Evolutionary conservation across 2,329 filamentous ascomycete species (phyloP).

Genomic region (Huntiella decipiens): DNA sequence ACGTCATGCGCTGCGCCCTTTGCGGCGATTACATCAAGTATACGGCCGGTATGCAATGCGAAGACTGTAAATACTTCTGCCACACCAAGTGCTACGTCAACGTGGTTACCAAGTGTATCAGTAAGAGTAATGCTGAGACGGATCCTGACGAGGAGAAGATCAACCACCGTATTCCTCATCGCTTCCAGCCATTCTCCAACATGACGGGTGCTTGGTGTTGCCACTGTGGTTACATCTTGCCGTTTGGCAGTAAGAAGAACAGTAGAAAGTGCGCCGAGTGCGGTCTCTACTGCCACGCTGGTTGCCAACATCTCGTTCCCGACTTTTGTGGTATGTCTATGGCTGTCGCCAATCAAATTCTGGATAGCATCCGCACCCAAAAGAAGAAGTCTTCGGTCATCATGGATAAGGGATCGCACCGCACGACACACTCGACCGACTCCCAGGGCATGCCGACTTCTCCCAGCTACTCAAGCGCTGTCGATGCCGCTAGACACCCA

Average conservation of each 20-base stretch:
- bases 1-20: constrained; percentile 97
- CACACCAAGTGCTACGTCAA: constrained; percentile 94
- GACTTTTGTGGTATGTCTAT: constrained; percentile 99
- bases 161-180: constrained; percentile 96
- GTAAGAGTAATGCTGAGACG: constrained; percentile 95
- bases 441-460: constrained; percentile 26
- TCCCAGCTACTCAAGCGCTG: constrained; percentile 18
- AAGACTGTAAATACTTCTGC: constrained; percentile 98
- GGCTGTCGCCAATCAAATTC: constrained; percentile 85
- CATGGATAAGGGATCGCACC: constrained; percentile 41
- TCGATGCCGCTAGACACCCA: constrained; percentile 13
- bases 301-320: constrained; percentile 85
- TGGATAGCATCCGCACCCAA: constrained; percentile 66
- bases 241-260: constrained; percentile 76
- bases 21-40: constrained; percentile 98
- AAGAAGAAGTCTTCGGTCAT: constrained; percentile 46
- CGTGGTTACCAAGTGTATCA: constrained; percentile 98
- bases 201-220: constrained; percentile 99
- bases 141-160: constrained; percentile 99
- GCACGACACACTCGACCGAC: constrained; percentile 23
- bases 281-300: constrained; percentile 71
- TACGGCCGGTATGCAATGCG: constrained; percentile 95
- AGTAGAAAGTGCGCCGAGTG: constrained; percentile 90
- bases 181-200: constrained; percentile 91
- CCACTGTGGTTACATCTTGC: constrained; percentile 90